These are phyloP conservation scores for Cryomyces antarcticus DNA, from an alignment of 495 filamentous ascomycete genomes.

Conservation along the genomic window DNA sequence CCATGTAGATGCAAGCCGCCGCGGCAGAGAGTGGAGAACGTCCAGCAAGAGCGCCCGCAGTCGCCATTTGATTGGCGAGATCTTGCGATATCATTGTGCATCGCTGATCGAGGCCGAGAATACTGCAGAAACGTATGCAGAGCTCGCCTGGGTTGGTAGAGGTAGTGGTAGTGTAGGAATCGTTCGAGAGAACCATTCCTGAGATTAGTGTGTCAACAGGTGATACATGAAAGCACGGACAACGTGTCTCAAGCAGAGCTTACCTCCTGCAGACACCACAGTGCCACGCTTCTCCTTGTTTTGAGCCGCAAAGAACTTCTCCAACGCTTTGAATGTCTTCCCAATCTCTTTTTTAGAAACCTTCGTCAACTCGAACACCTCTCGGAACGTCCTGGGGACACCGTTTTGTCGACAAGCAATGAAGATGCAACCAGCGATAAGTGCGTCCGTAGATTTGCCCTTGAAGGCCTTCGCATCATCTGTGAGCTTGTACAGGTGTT, in stretches of 20 bases:
- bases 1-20: slow-evolving; percentile 90
- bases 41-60: slow-evolving; percentile 61
- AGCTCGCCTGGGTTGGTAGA: slow-evolving; percentile 71
- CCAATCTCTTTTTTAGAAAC: slow-evolving; percentile 96
- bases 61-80: slow-evolving; percentile 52
- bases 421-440: slow-evolving; percentile 92
- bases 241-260: slow-evolving; percentile 3
- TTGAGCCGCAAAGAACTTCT: slow-evolving; percentile 56
- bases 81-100: slow-evolving; percentile 52
- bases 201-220: slow-evolving; percentile 2
- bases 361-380: slow-evolving; percentile 79
- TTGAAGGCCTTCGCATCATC: slow-evolving; percentile 86
- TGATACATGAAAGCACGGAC: background rate
- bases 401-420: slow-evolving; percentile 83
- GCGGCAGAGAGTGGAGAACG: slow-evolving; percentile 88
- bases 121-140: slow-evolving; percentile 71
- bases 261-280: slow-evolving; percentile 25
- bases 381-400: slow-evolving; percentile 74
- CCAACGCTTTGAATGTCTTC: slow-evolving; percentile 76
- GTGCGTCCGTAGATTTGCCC: slow-evolving; percentile 82
- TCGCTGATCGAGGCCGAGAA: slow-evolving; percentile 45
- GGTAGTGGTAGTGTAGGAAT: slow-evolving; percentile 49
- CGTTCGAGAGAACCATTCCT: slow-evolving; percentile 21
- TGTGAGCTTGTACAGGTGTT: slow-evolving; percentile 82
- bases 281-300: slow-evolving; percentile 31